A percentile compares a stretch with the other conserved stretches of the same genome.
Conservation (phyloP, 139 green algal species). For the Picochlorum costavermella region DNA sequence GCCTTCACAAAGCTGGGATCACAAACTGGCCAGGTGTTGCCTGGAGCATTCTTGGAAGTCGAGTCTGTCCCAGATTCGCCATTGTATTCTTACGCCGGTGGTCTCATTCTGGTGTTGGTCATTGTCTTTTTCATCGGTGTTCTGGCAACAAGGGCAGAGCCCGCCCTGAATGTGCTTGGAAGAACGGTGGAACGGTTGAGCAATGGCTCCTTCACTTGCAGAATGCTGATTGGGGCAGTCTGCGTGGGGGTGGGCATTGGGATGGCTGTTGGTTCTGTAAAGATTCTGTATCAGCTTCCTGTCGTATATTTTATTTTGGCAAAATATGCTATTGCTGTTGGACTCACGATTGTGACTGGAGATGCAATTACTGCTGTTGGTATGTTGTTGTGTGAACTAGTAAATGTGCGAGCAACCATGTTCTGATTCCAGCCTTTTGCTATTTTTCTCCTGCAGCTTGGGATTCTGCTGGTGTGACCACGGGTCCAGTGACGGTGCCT, state of each 20-base stretch:
- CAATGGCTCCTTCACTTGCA: slow-evolving; percentile 25
- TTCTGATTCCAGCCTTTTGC: no score
- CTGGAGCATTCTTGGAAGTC: slow-evolving; percentile 21
- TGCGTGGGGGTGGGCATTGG: slow-evolving; percentile 31
- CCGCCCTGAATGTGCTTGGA: slow-evolving; percentile 41
- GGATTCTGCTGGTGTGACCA: slow-evolving; percentile 26
- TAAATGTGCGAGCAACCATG: no score
- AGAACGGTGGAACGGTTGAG: slow-evolving; percentile 36
- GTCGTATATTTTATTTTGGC: slow-evolving; percentile 43
- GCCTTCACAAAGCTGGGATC: slow-evolving; percentile 32
- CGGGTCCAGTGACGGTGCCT: slow-evolving; percentile 23
- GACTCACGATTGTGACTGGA: slow-evolving; percentile 19
- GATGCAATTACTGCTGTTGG: slow-evolving; percentile 33
- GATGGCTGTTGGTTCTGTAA: slow-evolving; percentile 33
- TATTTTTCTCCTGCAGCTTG: slow-evolving; percentile 12
- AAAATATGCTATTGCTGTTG: slow-evolving; percentile 34
- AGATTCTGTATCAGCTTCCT: slow-evolving; percentile 37
- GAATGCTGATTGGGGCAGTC: slow-evolving; percentile 35
- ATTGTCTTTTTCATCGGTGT: slow-evolving; percentile 28
- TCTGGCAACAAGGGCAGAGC: slow-evolving; percentile 35
- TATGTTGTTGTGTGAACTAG: no score
- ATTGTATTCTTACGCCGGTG: slow-evolving; percentile 24
- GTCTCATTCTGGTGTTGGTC: slow-evolving; percentile 24
- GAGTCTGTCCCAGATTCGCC: background rate
- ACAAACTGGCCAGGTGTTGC: slow-evolving; percentile 28